phyloP scores from a whole-genome alignment of 192 early-diverging fungal genomes.

The Umbelopsis vinacea region DNA sequence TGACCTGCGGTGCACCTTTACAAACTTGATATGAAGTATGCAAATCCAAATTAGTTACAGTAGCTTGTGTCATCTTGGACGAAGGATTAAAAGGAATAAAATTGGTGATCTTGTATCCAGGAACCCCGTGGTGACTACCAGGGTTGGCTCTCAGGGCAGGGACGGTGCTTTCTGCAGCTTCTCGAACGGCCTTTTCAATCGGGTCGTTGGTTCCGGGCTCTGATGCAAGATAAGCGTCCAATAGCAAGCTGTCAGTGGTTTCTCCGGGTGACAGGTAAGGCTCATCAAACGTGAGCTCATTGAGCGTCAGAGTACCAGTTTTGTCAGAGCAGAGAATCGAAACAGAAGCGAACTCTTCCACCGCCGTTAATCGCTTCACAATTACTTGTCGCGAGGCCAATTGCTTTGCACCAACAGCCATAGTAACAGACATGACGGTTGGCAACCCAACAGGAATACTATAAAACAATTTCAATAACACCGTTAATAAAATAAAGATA shows the following conservation, averaged over 20 bases:
- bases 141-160: conserved; percentile 48
- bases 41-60: conserved; percentile 53
- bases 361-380: conserved; percentile 78
- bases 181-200: conserved; percentile 76
- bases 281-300: conserved; percentile 77
- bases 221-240: conserved; percentile 67
- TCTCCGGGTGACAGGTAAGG: conserved; percentile 54
- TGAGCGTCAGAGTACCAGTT: conserved; percentile 79
- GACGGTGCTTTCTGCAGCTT: conserved; percentile 57
- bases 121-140: conserved; percentile 56
- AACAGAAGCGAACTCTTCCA: conserved; percentile 79
- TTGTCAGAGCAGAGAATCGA: conserved; percentile 71
- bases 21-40: conserved; percentile 61
- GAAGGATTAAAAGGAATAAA: conserved; percentile 79
- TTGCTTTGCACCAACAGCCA: conserved; percentile 80
- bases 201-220: conserved; percentile 78
- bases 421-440: conserved; percentile 84
- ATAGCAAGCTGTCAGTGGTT: conserved; percentile 60
- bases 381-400: conserved; percentile 77
- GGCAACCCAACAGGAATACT: conserved; percentile 80
- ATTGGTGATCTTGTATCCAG: conserved; percentile 67
- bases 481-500: too few relatives aligned
- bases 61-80: conserved; percentile 73
- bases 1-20: conserved; percentile 81
- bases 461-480: neutral